Base-by-base conservation (phyloP, 2,329 filamentous ascomycete genomes). In the Diplocarpon rosae region DNA sequence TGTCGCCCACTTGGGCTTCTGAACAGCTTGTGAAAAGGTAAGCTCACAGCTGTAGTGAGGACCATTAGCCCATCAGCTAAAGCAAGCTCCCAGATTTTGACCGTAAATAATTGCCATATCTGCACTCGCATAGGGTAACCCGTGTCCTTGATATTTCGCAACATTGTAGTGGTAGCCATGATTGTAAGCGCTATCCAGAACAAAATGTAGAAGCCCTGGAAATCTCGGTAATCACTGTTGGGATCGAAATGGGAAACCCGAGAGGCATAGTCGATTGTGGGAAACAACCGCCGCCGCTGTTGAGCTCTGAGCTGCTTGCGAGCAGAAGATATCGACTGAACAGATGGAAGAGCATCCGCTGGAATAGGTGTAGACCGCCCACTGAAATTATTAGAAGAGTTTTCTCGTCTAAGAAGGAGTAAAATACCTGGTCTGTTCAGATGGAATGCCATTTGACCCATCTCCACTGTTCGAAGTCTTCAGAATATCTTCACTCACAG, bases 161-260 rank as follows among this genome's bases (percentile, higher is more conserved):
- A 67, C 71, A 88, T 86, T n/a, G 85, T 85, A 2, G 90, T 96
- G 51, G 95, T 82, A 57, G 89, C 87, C 89, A 98, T 95, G 64
- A 98, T 94, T 55, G 85, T 86, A 48, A 98, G 72, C 9, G 87
- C 87, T 53, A 98, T 90, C 92, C 92, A 98, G 68, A 98, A 98
- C 31, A 98, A 76, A 43, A 92, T 86, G 68, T 95, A 98, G 74
- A 98, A 98, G 61, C 92, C 92, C 57, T 87, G 80, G 63, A 98
- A 98, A 65, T 98, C 88, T 59, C 80, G 80, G 63, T 96, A 89
- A 59, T 95, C 88, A 64, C 85, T 94, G 39, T 78, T 75, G 0
- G 89, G 88, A 61, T 98, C 92, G 62, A 98, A 95, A 66, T 98
- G 90, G 14, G 90, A 96, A 16, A 96, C 82, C 46, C 92, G 83